Evolutionary conservation across 2,329 filamentous ascomycete species (phyloP), one percentile per base, ranked within the genome.

Genomic region (Hypocreales sp.): DNA sequence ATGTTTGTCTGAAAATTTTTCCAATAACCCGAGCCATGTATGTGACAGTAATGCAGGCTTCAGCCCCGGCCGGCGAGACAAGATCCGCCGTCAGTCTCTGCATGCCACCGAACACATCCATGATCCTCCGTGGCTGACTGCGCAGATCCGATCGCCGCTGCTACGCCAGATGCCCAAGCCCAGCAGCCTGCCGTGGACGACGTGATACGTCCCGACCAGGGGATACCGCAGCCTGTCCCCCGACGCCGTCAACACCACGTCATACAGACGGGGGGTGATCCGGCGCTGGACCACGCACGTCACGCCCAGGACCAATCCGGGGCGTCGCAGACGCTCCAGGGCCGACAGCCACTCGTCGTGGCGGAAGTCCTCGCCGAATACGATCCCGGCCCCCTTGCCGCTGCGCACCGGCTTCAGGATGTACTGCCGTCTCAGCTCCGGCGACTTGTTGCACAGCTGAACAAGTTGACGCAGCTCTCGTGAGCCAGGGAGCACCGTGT

Each of bases 371-470:
- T 54, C 47, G 8, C 53, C 50, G 27, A 59, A 57, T 0, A 53
- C 21, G 20, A 58, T 58, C 2, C 55, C 55, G 1, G 42, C 44
- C 0, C 55, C 55, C 23, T 55, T 55, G 0, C 53, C 55, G 9
- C 50, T 41, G 2, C 50, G 47, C 10, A 51, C 46, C 0, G 51
- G 51, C 24, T 59, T 59, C 0, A 58, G 37, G 1, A 58, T 34
- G 32, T 47, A 55, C 1, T 41, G 22, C 4, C 46, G 24, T 12
- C 39, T 45, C 7, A 42, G 11, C 1, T 35, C 10, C 1, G 37
- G 31, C 10, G 28, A 31, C 8, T 20, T 8, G 7, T 30, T 29
- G 6, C 28, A 41, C 3, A 28, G 24, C 5, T 33, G 15, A 2
- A 38, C 23, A 5, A 54, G 37, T 0, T 31, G 27, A 4, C 33